phyloP scores from a whole-genome alignment of 495 filamentous ascomycete species.

The Penicillium cinerascens region DNA sequence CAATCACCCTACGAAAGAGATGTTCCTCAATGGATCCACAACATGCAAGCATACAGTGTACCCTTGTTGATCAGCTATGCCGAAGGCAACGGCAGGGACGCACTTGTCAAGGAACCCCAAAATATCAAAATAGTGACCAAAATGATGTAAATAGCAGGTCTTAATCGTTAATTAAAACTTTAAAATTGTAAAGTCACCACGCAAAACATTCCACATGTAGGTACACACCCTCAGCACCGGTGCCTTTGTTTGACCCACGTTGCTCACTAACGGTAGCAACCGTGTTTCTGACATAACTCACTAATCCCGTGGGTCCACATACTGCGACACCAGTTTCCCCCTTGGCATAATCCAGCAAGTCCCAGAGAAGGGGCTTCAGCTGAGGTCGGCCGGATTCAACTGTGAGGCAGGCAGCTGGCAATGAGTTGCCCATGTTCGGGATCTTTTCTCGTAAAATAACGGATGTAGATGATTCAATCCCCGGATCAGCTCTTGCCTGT shows the following conservation, averaged over 20 bases:
- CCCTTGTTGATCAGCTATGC: too few relatives aligned
- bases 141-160: too few relatives aligned
- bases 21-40: too few relatives aligned
- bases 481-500: not conserved
- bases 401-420: not conserved
- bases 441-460: not conserved
- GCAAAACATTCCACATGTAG: conserved; percentile 8
- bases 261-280: conserved; percentile 8
- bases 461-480: not conserved
- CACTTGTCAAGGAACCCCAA: too few relatives aligned
- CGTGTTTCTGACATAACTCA: conserved; percentile 1
- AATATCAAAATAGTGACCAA: too few relatives aligned
- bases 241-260: conserved; percentile 7
- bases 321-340: not conserved
- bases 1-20: too few relatives aligned
- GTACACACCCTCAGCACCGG: conserved; percentile 8
- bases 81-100: too few relatives aligned
- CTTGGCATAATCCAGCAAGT: not conserved
- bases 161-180: too few relatives aligned
- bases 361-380: not conserved
- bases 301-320: conserved; percentile 1
- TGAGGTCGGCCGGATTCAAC: conserved; percentile 1
- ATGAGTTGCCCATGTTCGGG: not conserved
- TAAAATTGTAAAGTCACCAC: too few relatives aligned
- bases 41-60: too few relatives aligned